Conservation (phyloP, 768 basidiomycete species). For the Calocera viscosa region DNA sequence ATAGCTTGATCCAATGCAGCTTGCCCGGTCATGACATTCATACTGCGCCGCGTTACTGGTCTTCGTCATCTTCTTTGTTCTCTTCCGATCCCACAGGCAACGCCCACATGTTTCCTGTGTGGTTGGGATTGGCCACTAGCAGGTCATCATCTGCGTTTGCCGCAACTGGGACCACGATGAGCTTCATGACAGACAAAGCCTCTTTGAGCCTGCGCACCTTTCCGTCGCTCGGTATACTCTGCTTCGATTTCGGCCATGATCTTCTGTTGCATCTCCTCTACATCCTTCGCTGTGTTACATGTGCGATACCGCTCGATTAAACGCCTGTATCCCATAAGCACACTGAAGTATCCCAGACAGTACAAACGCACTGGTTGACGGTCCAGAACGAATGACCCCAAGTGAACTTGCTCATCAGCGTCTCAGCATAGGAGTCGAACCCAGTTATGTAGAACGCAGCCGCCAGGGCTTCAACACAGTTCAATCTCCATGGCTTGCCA, state of each 20-base stretch:
- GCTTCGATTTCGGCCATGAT: constrained; percentile 59
- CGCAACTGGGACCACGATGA: constrained; percentile 11
- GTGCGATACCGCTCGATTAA: constrained; percentile 65
- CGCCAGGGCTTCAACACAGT: constrained; percentile 88
- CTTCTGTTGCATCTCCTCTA: constrained; percentile 47
- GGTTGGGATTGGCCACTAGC: constrained; percentile 59
- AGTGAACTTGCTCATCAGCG: constrained; percentile 66
- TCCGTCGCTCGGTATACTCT: constrained; percentile 43
- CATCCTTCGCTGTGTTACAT: constrained; percentile 50
- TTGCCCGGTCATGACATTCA: background rate
- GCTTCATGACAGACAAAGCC: constrained; percentile 2
- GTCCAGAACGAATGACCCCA: constrained; percentile 84
- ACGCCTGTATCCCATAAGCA: constrained; percentile 27
- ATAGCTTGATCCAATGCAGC: background rate
- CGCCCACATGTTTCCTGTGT: constrained; percentile 21
- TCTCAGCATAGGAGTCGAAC: constrained; percentile 67
- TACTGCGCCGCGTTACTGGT: background rate
- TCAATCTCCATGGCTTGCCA: constrained; percentile 90
- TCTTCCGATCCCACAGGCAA: background rate
- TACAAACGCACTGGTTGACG: constrained; percentile 54
- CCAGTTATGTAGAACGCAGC: constrained; percentile 93
- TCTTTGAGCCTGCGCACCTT: constrained; percentile 33
- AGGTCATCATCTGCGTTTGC: constrained; percentile 43
- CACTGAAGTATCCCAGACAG: background rate
- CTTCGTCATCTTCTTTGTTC: background rate